Conservation (phyloP, 257 asterid species). For the Rehmannia glutinosa region DNA sequence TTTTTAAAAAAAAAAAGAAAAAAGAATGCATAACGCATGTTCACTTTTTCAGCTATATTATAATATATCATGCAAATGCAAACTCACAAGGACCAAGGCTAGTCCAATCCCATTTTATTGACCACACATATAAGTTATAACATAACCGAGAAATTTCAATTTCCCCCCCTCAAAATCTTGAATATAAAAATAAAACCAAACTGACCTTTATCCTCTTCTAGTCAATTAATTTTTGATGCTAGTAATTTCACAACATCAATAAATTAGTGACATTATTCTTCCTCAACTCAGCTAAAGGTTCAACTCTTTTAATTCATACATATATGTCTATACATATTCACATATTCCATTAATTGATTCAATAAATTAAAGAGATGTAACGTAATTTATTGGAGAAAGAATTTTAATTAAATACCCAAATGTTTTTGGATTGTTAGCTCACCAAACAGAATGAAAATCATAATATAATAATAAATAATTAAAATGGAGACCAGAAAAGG, state of each 20-base stretch:
- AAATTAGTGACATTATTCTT: slow-evolving; percentile 9
- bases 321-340: neutral
- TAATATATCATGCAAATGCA: no score
- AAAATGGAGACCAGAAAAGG: slow-evolving; percentile 15
- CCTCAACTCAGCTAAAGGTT: no score
- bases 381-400: slow-evolving; percentile 3
- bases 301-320: neutral
- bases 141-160: no score
- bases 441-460: slow-evolving; percentile 22
- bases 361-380: slow-evolving; percentile 6
- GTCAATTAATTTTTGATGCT: neutral
- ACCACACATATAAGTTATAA: no score
- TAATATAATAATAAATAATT: slow-evolving; percentile 1
- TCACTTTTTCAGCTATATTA: no score
- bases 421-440: slow-evolving; percentile 22
- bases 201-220: neutral
- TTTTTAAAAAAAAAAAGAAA: no score
- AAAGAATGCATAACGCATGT: no score
- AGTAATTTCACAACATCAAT: slow-evolving; percentile 17
- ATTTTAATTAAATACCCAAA: slow-evolving; percentile 17
- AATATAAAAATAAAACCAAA: no score
- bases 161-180: no score
- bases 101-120: no score
- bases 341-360: slow-evolving; percentile 11
- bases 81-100: no score